Percentiles rank a stretch among this genome's conserved stretches.
These are phyloP conservation scores for Dioscorea cayenensis DNA, from an alignment of 116 monocot species.

Conservation along the genomic window DNA sequence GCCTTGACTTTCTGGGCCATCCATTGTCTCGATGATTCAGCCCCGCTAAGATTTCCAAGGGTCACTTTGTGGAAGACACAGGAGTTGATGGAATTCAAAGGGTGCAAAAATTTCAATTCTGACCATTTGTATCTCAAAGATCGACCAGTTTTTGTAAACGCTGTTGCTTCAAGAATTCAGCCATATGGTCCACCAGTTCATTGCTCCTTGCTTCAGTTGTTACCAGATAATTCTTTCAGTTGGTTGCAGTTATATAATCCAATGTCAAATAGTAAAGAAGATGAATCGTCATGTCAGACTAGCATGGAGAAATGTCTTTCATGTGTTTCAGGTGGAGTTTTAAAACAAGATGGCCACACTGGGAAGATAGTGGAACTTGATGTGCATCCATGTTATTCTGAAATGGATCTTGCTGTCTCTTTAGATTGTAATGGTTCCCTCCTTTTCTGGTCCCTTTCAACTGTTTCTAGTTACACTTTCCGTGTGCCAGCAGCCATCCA, in stretches of 20 bases:
- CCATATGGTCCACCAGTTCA: slow-evolving; percentile 49
- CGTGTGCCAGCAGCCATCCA: slow-evolving; percentile 22
- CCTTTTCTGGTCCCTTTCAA: slow-evolving; percentile 81
- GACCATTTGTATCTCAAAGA: slow-evolving; percentile 11
- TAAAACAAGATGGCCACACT: slow-evolving; percentile 59
- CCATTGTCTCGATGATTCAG: slow-evolving; percentile 80
- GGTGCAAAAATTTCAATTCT: slow-evolving; percentile 7
- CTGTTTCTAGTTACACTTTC: slow-evolving; percentile 29
- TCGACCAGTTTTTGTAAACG: slow-evolving; percentile 44
- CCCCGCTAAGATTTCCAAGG: slow-evolving; percentile 74
- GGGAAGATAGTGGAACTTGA: slow-evolving; percentile 60
- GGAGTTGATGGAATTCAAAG: slow-evolving; percentile 22
- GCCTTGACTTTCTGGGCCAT: slow-evolving; percentile 71
- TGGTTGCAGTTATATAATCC: slow-evolving; percentile 47
- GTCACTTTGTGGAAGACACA: slow-evolving; percentile 77
- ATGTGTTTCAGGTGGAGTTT: slow-evolving; percentile 20
- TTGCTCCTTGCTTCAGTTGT: slow-evolving; percentile 78
- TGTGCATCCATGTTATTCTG: slow-evolving; percentile 51
- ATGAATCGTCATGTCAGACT: slow-evolving; percentile 7
- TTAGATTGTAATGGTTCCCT: slow-evolving; percentile 74
- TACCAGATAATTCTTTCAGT: slow-evolving; percentile 45
- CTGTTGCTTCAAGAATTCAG: slow-evolving; percentile 43
- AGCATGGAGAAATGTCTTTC: slow-evolving; percentile 33
- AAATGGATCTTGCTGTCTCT: slow-evolving; percentile 63
- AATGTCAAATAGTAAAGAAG: slow-evolving; percentile 10